Percentiles rank a stretch among this genome's conserved stretches.
phyloP scores from a whole-genome alignment of 345 rosid species.

The Cardiospermum halicacabum region DNA sequence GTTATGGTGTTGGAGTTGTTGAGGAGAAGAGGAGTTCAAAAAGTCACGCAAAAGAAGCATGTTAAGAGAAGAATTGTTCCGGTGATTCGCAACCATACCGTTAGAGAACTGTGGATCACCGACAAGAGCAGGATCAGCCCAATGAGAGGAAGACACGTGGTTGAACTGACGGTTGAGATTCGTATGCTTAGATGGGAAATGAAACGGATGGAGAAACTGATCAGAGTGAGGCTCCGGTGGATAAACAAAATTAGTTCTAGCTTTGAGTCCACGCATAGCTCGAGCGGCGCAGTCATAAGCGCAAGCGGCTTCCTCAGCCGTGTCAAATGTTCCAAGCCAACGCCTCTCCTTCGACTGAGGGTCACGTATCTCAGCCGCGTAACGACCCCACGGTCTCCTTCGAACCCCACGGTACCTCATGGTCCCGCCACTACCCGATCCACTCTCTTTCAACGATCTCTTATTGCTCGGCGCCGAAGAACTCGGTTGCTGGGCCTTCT shows the following conservation, averaged over 20 bases:
- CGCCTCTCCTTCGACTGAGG: conserved; percentile 84
- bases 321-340: conserved; percentile 98
- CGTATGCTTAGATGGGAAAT: conserved; percentile 30
- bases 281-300: conserved; percentile 95
- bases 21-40: conserved; percentile 27
- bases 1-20: no score
- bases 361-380: conserved; percentile 97
- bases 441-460: conserved; percentile 29
- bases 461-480: conserved; percentile 40
- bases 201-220: conserved; percentile 24
- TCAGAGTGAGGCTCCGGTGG: conserved; percentile 36
- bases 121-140: conserved; percentile 10
- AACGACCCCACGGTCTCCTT: conserved; percentile 94
- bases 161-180: conserved; percentile 17
- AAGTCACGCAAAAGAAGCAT: conserved; percentile 53
- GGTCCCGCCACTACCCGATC: conserved; percentile 19
- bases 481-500: conserved; percentile 14
- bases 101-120: conserved; percentile 11
- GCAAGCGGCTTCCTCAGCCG: conserved; percentile 96
- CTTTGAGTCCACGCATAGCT: conserved; percentile 82
- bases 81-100: conserved; percentile 14
- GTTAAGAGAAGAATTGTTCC: conserved; percentile 31
- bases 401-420: conserved; percentile 95
- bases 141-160: conserved; percentile 9
- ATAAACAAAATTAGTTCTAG: conserved; percentile 84